phyloP scores from a whole-genome alignment of 768 basidiomycete genomes.

The Psilocybe sp. region DNA sequence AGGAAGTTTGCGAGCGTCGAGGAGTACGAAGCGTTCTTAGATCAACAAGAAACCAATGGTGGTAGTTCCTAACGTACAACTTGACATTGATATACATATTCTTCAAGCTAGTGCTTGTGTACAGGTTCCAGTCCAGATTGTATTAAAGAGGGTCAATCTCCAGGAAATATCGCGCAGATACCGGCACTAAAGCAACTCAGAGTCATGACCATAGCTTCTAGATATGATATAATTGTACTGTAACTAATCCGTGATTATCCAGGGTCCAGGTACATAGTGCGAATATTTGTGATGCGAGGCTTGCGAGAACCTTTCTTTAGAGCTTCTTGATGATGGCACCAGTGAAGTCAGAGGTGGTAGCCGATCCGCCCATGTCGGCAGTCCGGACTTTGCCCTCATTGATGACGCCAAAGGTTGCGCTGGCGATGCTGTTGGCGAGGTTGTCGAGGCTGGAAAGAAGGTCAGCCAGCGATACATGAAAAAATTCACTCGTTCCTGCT shows the following conservation, averaged over 20 bases:
- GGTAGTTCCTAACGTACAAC: conserved; percentile 40
- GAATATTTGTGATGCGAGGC: no score
- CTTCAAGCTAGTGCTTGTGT: background rate
- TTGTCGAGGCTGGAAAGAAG: conserved; percentile 65
- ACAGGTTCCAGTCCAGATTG: no score
- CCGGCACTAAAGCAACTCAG: no score
- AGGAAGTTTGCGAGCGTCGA: conserved; percentile 37
- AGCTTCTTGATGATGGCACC: conserved; percentile 85
- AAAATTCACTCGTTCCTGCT: conserved; percentile 6
- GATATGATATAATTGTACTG: conserved; percentile 13
- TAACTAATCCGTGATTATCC: conserved; percentile 16
- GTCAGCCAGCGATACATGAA: conserved; percentile 9
- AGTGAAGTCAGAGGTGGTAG: conserved; percentile 95
- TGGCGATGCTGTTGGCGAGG: conserved; percentile 91
- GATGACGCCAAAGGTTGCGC: conserved; percentile 90
- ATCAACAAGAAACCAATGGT: conserved; percentile 34
- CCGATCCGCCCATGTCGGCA: conserved; percentile 90
- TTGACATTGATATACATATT: conserved; percentile 18
- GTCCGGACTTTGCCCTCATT: conserved; percentile 86
- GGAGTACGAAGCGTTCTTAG: conserved; percentile 51
- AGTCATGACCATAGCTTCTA: no score
- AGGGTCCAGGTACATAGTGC: conserved; percentile 3
- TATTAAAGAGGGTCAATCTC: background rate
- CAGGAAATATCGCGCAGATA: background rate
- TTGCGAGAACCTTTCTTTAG: conserved; percentile 20